These are phyloP conservation scores for Arthrobotrys iridis DNA, from an alignment of 2,329 filamentous ascomycete genomes.

Conservation along the genomic window DNA sequence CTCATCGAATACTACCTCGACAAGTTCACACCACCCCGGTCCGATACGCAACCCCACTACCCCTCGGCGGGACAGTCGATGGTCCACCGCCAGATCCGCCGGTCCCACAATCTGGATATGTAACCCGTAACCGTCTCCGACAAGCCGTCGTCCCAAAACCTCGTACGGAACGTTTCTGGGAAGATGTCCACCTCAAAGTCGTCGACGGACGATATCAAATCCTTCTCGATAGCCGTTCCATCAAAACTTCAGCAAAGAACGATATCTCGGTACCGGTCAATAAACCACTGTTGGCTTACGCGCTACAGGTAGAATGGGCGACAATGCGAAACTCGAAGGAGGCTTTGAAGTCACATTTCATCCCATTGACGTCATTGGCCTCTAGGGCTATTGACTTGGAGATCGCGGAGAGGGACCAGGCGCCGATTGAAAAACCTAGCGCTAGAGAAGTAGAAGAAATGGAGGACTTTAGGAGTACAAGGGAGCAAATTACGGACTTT, in stretches of 20 bases:
- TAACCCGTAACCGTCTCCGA: conserved; percentile 19
- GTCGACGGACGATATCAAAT: conserved; percentile 37
- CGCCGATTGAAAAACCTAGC: conserved; percentile 2
- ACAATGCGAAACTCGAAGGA: conserved; percentile 76
- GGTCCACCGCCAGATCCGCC: conserved; percentile 48
- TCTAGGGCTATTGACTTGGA: conserved; percentile 85
- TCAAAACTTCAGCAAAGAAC: conserved; percentile 69
- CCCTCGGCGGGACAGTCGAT: conserved; percentile 47
- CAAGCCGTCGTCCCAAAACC: conserved; percentile 35
- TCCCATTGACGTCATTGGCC: conserved; percentile 85
- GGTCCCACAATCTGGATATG: conserved; percentile 33
- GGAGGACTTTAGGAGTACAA: conserved; percentile 65
- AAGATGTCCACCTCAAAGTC: conserved; percentile 43
- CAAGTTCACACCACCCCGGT: conserved; percentile 20
- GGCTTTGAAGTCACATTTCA: conserved; percentile 86
- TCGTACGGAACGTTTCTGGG: conserved; percentile 49
- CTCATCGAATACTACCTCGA: conserved; percentile 20
- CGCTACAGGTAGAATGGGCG: conserved; percentile 94
- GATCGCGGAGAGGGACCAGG: conserved; percentile 69
- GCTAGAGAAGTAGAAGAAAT: conserved; percentile 53
- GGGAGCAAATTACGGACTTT: conserved; percentile 72
- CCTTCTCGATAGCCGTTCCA: conserved; percentile 73
- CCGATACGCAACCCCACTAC: conserved; percentile 44
- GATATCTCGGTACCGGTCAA: conserved; percentile 76
- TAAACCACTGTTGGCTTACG: conserved; percentile 83